phyloP scores from a whole-genome alignment of 352 stramenopile genomes.

The Phytophthora meadii region DNA sequence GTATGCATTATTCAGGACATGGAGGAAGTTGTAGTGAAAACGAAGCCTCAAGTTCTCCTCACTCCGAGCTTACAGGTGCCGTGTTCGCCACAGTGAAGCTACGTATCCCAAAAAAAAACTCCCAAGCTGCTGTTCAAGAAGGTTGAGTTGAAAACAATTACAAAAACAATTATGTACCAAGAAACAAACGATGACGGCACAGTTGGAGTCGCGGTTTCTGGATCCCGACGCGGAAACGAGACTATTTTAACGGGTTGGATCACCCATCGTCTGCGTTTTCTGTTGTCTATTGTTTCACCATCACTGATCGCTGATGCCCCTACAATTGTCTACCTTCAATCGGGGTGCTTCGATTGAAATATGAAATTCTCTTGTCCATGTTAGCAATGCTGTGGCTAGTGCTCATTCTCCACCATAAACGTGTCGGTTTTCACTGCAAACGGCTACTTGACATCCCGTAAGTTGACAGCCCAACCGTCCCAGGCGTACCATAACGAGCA shows the following conservation, averaged over 20 bases:
- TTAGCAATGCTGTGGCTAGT: too few species aligned
- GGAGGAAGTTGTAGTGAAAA: conserved; percentile 75
- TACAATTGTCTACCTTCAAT: too few species aligned
- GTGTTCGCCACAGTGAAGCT: conserved; percentile 82
- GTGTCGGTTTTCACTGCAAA: too few species aligned
- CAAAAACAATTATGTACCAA: too few species aligned
- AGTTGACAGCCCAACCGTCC: too few species aligned
- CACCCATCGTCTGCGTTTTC: conserved; percentile 88
- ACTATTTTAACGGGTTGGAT: conserved; percentile 80
- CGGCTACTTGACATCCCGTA: too few species aligned
- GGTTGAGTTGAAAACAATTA: conserved; percentile 85
- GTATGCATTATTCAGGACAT: conserved; percentile 58
- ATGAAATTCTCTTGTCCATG: too few species aligned
- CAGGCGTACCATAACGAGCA: too few species aligned
- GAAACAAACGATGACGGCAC: conserved; percentile 90
- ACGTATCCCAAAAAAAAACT: conserved; percentile 80
- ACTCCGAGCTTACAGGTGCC: conserved; percentile 78
- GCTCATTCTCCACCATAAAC: too few species aligned
- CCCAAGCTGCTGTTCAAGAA: conserved; percentile 88
- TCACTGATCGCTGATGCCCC: too few species aligned
- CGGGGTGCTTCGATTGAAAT: too few species aligned
- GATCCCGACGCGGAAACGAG: conserved; percentile 77
- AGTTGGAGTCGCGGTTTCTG: conserved; percentile 80
- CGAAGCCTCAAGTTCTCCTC: conserved; percentile 68
- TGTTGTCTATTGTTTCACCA: conserved; percentile 58